Conservation (phyloP, 495 filamentous ascomycete species). For the Penicillium desertorum region DNA sequence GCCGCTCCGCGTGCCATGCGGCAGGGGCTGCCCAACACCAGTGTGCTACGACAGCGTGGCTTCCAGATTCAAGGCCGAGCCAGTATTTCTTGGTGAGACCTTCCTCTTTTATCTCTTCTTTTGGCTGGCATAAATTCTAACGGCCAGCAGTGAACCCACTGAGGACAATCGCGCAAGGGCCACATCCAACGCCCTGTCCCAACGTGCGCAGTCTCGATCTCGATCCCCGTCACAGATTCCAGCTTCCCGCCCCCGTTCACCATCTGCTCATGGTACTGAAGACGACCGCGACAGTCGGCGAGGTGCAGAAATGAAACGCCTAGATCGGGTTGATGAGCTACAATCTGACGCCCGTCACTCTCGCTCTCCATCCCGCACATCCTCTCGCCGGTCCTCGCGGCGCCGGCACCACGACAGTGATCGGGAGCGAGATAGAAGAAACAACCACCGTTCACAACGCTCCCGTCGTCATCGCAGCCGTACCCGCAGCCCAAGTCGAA, state of each 20-base stretch:
- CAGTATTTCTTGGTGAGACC: constrained; percentile 41
- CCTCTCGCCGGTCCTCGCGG: constrained; percentile 51
- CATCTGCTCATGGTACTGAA: constrained; percentile 46
- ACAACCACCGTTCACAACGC: constrained; percentile 44
- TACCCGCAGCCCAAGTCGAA: constrained; percentile 31
- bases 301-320: constrained; percentile 38
- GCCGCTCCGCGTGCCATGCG: constrained; percentile 93
- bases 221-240: constrained; percentile 53
- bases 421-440: constrained; percentile 39
- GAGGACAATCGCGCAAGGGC: background rate
- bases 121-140: background rate
- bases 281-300: constrained; percentile 49
- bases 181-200: constrained; percentile 36
- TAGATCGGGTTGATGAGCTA: constrained; percentile 7
- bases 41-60: constrained; percentile 50
- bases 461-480: constrained; percentile 51
- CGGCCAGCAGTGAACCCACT: background rate
- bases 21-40: constrained; percentile 77
- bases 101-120: background rate
- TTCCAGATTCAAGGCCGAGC: constrained; percentile 34
- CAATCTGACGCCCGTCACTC: constrained; percentile 34
- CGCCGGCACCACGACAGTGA: constrained; percentile 48
- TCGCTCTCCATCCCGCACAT: constrained; percentile 53
- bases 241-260: constrained; percentile 58
- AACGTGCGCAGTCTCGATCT: constrained; percentile 38